Percentiles rank a stretch among this genome's conserved stretches.
Evolutionary conservation across 495 filamentous ascomycete genomes (phyloP).

Genomic region (Penicillium manginii): DNA sequence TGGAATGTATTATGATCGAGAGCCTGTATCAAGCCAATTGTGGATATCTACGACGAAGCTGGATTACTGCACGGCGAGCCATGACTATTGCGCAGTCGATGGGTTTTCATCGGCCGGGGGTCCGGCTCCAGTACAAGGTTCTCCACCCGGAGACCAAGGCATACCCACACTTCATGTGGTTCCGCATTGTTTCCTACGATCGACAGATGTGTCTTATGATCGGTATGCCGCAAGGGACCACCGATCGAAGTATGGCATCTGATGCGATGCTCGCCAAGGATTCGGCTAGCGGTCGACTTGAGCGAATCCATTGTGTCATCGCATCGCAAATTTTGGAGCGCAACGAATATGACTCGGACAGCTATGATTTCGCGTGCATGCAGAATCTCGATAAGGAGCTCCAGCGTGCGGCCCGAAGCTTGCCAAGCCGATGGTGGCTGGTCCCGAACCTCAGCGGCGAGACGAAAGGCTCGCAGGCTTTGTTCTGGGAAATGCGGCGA

Average conservation of each 20-base stretch:
- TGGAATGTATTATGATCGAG: constrained; percentile 51
- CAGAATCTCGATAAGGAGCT: constrained; percentile 47
- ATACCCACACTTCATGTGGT: constrained; percentile 30
- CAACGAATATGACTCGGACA: constrained; percentile 31
- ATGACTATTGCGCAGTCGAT: constrained; percentile 48
- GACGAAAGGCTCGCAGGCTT: constrained; percentile 5
- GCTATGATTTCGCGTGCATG: constrained; percentile 26
- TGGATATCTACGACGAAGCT: constrained; percentile 49
- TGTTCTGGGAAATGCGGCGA: constrained; percentile 27
- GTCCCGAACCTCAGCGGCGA: constrained; percentile 15
- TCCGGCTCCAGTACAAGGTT: constrained; percentile 14
- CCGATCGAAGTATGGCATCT: constrained; percentile 36
- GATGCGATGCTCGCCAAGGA: constrained; percentile 10
- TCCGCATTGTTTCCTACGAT: constrained; percentile 38
- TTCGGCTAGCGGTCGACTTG: constrained; percentile 23
- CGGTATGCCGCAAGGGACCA: constrained; percentile 47
- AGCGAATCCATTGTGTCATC: constrained; percentile 23
- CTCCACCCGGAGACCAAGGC: constrained; percentile 22
- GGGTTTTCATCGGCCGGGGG: constrained; percentile 42
- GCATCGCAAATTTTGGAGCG: constrained; percentile 49
- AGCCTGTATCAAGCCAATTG: constrained; percentile 42
- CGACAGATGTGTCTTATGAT: constrained; percentile 51
- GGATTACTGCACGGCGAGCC: constrained; percentile 45
- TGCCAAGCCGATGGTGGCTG: constrained; percentile 44
- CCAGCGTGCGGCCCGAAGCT: constrained; percentile 33